Evolutionary conservation across 805 yeast genomes (phyloP), one percentile per base, ranked within the genome.

Genomic region (Candida ficus): DNA sequence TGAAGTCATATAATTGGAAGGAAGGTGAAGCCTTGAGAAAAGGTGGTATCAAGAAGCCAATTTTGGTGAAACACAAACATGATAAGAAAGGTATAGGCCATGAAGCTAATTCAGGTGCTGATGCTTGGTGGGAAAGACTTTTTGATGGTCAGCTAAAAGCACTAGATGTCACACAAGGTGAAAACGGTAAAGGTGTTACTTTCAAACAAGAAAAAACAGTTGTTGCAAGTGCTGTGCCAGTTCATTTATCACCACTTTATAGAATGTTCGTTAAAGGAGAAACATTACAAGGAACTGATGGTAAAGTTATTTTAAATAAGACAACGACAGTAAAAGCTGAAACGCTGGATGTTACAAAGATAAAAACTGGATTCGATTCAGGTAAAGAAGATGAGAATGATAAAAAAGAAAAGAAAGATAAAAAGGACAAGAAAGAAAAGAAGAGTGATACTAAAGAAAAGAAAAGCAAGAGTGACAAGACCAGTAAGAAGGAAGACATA

Each of bases 111-210:
- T 72, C 74, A 19, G 66, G 69, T 9, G 81, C 78, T 38, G 93
- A 87, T 49, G 83, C 87, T 34, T 91, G 99, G 99, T 91, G 99
- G 99, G 99, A 91, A 50, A 73, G 86, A 48, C 69, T 91, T 33
- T 93, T 93, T 65, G 97, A 91, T 61, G 96, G 96, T 2, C 96
- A 89, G 49, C 70, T 91, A 48, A 86, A 87, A 56, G 75, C 78
- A 8, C 60, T 93, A 37, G 88, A 85, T 43, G 86, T 87, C 7
- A 60, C 48, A 17, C 25, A 39, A n/a, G 48, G 45, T 43, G 13
- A 50, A 39, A 43, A 51, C 2, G 46, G 40, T n/a, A n/a, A n/a
- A 13, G 62, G 54, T 4, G 70, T 85, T 0, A 58, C 68, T 8
- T 80, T 85, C 51, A 67, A 67, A 20, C 84, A 77, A 46, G 76